Evolutionary conservation across 208 protist species (phyloP).

Genomic region (Leishmania guyanensis): DNA sequence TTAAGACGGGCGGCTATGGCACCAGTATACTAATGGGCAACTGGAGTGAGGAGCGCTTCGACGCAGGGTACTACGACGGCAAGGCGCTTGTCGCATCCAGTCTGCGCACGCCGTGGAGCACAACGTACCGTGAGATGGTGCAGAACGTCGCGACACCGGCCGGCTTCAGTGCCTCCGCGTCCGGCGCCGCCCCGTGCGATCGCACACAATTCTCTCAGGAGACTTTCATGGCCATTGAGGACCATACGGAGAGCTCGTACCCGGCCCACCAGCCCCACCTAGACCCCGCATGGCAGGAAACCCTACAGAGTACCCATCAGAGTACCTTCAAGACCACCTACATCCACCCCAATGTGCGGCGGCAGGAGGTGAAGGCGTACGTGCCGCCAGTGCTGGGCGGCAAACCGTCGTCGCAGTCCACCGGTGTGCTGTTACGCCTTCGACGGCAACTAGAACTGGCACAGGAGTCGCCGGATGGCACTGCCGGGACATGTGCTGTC

Average conservation of each 20-base stretch:
- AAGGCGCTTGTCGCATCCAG: slow-evolving; percentile 55
- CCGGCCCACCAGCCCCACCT: slow-evolving; percentile 85
- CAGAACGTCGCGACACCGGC: slow-evolving; percentile 11
- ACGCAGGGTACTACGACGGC: slow-evolving; percentile 82
- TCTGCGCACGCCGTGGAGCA: slow-evolving; percentile 45
- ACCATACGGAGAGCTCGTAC: slow-evolving; percentile 69
- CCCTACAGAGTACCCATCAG: slow-evolving; percentile 7
- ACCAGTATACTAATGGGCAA: slow-evolving; percentile 80
- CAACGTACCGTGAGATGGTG: slow-evolving; percentile 56
- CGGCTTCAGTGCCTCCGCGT: background rate
- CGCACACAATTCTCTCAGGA: slow-evolving; percentile 57
- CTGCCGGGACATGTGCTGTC: background rate
- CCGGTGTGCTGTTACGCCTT: slow-evolving; percentile 68
- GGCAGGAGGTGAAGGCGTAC: slow-evolving; percentile 30
- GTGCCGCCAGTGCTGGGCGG: slow-evolving; percentile 63
- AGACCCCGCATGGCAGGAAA: slow-evolving; percentile 48
- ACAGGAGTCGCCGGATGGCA: slow-evolving; percentile 20
- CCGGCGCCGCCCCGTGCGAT: slow-evolving; percentile 13
- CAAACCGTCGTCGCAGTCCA: slow-evolving; percentile 57
- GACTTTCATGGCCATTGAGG: slow-evolving; percentile 79
- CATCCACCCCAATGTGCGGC: slow-evolving; percentile 29
- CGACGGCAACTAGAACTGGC: slow-evolving; percentile 58
- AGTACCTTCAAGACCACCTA: slow-evolving; percentile 38
- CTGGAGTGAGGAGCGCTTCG: slow-evolving; percentile 84
- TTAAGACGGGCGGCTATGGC: slow-evolving; percentile 75